Conservation (phyloP, 768 basidiomycete genomes). For the Amanita subjunquillea region DNA sequence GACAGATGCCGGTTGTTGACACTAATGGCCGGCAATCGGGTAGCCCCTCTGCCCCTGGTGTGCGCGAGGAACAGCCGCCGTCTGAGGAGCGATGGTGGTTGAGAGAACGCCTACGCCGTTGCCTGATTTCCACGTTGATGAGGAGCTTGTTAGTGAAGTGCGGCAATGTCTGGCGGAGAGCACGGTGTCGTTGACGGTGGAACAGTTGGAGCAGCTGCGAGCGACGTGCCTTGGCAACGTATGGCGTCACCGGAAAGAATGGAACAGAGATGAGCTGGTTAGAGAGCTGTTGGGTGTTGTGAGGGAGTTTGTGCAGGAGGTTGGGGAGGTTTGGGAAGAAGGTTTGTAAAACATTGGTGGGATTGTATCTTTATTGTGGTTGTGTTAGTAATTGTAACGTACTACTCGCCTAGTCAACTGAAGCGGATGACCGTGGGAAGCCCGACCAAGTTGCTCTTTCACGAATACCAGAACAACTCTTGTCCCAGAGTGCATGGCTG, state of each 20-base stretch:
- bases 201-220: slow-evolving; percentile 90
- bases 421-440: not conserved
- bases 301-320: slow-evolving; percentile 57
- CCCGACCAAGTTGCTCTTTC: not conserved
- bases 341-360: not conserved
- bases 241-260: slow-evolving; percentile 76
- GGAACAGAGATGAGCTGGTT: slow-evolving; percentile 70
- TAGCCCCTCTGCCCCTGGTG: not conserved
- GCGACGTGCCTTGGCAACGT: slow-evolving; percentile 70
- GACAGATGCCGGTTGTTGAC: not conserved
- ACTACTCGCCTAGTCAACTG: not conserved
- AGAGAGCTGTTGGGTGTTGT: slow-evolving; percentile 47
- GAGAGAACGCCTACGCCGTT: slow-evolving; percentile 59
- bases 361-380: slow-evolving; percentile 2
- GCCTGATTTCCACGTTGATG: slow-evolving; percentile 68
- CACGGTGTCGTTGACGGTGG: slow-evolving; percentile 62
- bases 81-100: slow-evolving; percentile 30
- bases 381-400: slow-evolving; percentile 2
- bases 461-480: slow-evolving; percentile 2
- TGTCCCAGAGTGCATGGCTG: slow-evolving; percentile 6
- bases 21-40: not conserved
- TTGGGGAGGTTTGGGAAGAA: slow-evolving; percentile 16
- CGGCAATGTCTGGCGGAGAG: slow-evolving; percentile 33
- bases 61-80: not conserved
- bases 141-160: slow-evolving; percentile 37